Evolutionary conservation across 441 rosid species (phyloP).

Genomic region (Pelargonium cotyledonis): DNA sequence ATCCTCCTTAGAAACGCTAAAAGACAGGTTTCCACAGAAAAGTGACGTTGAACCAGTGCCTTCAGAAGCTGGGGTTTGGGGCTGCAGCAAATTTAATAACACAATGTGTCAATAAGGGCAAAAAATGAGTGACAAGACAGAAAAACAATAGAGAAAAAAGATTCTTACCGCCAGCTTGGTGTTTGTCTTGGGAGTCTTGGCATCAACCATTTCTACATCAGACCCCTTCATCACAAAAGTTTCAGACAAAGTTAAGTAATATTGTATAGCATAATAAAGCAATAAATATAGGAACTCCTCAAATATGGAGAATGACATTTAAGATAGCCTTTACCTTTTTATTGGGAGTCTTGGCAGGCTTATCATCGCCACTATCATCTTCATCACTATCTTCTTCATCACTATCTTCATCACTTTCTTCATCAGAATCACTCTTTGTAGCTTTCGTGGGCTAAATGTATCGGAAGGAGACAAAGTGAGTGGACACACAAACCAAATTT

Average conservation of each 20-base stretch:
- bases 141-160: neutral
- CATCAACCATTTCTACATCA: slow-evolving; percentile 67
- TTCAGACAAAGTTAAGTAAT: neutral
- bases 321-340: slow-evolving; percentile 32
- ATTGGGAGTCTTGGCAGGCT: slow-evolving; percentile 35
- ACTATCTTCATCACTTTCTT: too few species aligned
- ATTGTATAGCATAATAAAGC: slow-evolving; percentile 6
- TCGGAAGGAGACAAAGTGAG: too few species aligned
- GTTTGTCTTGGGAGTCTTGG: slow-evolving; percentile 26
- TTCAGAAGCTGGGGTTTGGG: slow-evolving; percentile 50
- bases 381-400: slow-evolving; percentile 44
- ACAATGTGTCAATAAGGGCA: neutral
- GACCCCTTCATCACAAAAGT: slow-evolving; percentile 28
- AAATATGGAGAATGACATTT: too few species aligned
- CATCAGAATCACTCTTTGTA: too few species aligned
- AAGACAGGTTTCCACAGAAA: slow-evolving; percentile 66
- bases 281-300: neutral
- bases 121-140: too few species aligned
- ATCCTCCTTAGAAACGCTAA: slow-evolving; percentile 41
- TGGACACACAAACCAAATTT: too few species aligned
- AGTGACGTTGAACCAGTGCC: slow-evolving; percentile 52
- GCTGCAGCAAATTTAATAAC: slow-evolving; percentile 30
- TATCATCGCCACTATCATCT: slow-evolving; percentile 42
- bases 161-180: slow-evolving; percentile 19
- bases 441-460: too few species aligned